Evolutionary conservation across 2,329 filamentous ascomycete species (phyloP), one percentile per base, ranked within the genome.

Genomic region (Truncatella angustata): DNA sequence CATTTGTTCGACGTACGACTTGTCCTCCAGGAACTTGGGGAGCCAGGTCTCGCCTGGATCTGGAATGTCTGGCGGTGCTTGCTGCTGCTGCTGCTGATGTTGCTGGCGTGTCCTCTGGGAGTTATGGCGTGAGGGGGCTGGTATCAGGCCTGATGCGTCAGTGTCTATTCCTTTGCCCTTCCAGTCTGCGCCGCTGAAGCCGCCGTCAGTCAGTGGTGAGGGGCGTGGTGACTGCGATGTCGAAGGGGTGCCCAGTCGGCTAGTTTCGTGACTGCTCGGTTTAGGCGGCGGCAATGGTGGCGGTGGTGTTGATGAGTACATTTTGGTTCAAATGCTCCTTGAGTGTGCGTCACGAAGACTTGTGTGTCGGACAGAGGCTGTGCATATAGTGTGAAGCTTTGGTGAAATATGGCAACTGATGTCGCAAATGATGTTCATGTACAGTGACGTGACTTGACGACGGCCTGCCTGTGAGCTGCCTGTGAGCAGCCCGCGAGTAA

Each of bases 41-140:
- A 96, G 77, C 91, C 91, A 96, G 56, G 85, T 81, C 49, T 88
- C 84, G 18, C 85, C 83, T 0, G 82, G 82, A 58, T 86, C 84
- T 3, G 76, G 72, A 36, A 77, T 71, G 2, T 68, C 63, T 14
- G 72, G 68, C 35, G 70, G 64, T n/a, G 64, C 57, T 37, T 58
- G 54, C 12, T 62, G 51, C 16, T 51, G 51, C n/a, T 60, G 57
- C 12, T 71, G 69, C 4, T 67, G 67, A 16, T 64, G 58, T n/a
- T 32, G 28, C 28, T 32, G 28, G 1, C 63, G 44, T 11, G 9
- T 7, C 61, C 3, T 63, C 52, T 39, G 56, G 54, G 53, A 57
- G 45, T 45, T 52, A 50, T 26, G 47, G 51, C 42, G 51, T 51
- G 45, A 9, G 21, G 58, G 58, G 11, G 63, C 65, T 6, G 58